A percentile compares a stretch with the other conserved stretches of the same genome.
Evolutionary conservation across 1,284 basidiomycete genomes (phyloP).

Genomic region (Wallemia mellicola): DNA sequence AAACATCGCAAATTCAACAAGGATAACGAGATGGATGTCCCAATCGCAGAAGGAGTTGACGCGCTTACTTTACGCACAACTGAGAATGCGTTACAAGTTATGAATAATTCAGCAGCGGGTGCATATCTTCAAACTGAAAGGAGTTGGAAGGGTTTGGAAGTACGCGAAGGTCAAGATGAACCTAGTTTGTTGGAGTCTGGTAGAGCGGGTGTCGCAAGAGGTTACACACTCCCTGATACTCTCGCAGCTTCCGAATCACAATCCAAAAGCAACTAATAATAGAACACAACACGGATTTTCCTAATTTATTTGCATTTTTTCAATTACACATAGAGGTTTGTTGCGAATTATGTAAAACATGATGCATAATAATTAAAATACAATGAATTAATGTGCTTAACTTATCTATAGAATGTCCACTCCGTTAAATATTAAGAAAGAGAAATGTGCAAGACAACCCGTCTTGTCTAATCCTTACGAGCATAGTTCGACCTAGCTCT

Average conservation of each 20-base stretch:
- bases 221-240: conserved; percentile 9
- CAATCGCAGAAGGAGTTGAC: background rate
- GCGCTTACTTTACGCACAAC: background rate
- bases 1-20: conserved; percentile 12
- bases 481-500: background rate
- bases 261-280: background rate
- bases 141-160: conserved; percentile 17
- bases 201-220: conserved; percentile 15
- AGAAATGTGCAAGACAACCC: too few relatives aligned
- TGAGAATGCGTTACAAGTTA: conserved; percentile 7
- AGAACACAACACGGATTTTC: too few relatives aligned
- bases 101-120: conserved; percentile 5
- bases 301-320: too few relatives aligned
- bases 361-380: too few relatives aligned
- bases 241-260: background rate
- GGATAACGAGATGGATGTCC: background rate
- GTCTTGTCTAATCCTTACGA: background rate
- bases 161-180: conserved; percentile 14
- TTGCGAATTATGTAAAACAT: too few relatives aligned
- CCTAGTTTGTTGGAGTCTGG: conserved; percentile 15
- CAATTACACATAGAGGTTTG: too few relatives aligned
- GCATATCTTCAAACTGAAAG: conserved; percentile 10
- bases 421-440: background rate
- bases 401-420: background rate
- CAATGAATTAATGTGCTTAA: too few relatives aligned